Percentiles rank a stretch among this genome's conserved stretches.
Evolutionary conservation across 2,329 filamentous ascomycete species (phyloP).

Genomic region (Penicillium sp.): DNA sequence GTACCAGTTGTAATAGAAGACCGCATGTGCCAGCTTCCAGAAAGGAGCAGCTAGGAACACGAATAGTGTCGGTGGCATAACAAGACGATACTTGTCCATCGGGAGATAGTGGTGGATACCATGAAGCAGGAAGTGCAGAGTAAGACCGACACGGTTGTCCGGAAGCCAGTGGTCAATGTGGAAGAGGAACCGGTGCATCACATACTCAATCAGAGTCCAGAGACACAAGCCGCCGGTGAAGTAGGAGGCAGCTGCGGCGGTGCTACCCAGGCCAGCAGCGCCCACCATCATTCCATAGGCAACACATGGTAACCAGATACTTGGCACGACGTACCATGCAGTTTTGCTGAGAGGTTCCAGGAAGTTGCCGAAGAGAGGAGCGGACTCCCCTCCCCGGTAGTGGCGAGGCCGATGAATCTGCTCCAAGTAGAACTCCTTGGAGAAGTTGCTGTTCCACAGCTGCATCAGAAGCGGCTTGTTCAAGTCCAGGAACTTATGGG

Average conservation of each 20-base stretch:
- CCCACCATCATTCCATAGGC: constrained; percentile 63
- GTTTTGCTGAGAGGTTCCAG: constrained; percentile 95
- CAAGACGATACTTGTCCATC: constrained; percentile 96
- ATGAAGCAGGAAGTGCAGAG: constrained; percentile 83
- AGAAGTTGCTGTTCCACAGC: constrained; percentile 78
- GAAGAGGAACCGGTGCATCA: constrained; percentile 81
- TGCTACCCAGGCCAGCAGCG: constrained; percentile 50
- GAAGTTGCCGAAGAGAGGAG: constrained; percentile 93
- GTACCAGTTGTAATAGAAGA: constrained; percentile 82
- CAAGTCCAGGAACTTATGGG: constrained; percentile 88
- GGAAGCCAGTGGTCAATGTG: constrained; percentile 88
- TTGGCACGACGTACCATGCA: constrained; percentile 83
- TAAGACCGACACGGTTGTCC: constrained; percentile 79
- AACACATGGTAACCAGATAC: constrained; percentile 73
- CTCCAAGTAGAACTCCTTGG: constrained; percentile 91
- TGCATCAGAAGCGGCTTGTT: constrained; percentile 75
- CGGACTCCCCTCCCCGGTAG: constrained; percentile 86
- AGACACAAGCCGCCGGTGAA: constrained; percentile 63
- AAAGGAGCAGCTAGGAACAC: constrained; percentile 74
- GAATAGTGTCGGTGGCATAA: constrained; percentile 92
- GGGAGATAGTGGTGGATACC: constrained; percentile 96
- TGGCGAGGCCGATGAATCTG: constrained; percentile 93
- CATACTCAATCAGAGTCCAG: constrained; percentile 87
- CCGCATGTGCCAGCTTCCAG: constrained; percentile 74
- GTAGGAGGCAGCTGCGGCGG: constrained; percentile 48